Evolutionary conservation across 805 yeast species (phyloP).

Genomic region (Lachancea waltii): DNA sequence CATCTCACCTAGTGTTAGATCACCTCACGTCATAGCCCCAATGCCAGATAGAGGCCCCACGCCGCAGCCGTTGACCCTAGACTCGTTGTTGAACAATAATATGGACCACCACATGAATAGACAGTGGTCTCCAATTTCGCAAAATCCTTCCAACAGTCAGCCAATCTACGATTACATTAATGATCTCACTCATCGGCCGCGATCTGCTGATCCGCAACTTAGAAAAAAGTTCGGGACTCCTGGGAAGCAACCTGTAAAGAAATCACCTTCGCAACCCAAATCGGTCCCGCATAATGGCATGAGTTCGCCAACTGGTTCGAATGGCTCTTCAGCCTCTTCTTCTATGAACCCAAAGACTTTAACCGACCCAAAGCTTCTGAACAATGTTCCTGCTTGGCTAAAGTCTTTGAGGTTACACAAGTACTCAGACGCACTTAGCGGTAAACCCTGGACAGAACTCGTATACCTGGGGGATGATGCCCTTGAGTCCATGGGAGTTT

Average conservation of each 20-base stretch:
- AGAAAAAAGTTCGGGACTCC: constrained; percentile 9
- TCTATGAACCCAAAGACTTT: constrained; percentile 44
- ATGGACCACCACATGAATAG: constrained; percentile 13
- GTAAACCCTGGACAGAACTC: constrained; percentile 72
- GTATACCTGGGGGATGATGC: constrained; percentile 62
- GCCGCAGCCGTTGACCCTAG: constrained; percentile 35
- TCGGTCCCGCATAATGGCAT: constrained; percentile 27
- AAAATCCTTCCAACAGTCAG: constrained; percentile 35
- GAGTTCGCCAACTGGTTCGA: constrained; percentile 6
- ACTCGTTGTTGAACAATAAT: constrained; percentile 33
- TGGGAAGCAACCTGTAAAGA: constrained; percentile 14
- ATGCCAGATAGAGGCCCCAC: constrained; percentile 18
- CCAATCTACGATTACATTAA: constrained; percentile 25
- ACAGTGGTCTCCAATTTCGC: constrained; percentile 30
- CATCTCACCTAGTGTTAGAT: constrained; percentile 19
- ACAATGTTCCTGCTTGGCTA: constrained; percentile 88
- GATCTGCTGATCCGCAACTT: constrained; percentile 37
- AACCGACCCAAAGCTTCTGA: constrained; percentile 48
- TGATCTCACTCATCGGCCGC: constrained; percentile 36
- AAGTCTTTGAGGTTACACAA: constrained; percentile 86
- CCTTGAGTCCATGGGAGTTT: constrained; percentile 74
- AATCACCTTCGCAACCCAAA: constrained; percentile 23
- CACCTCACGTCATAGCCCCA: constrained; percentile 25
- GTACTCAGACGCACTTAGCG: constrained; percentile 78
- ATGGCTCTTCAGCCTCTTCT: constrained; percentile 6